Base-by-base conservation (phyloP, 1,139 yeast genomes). In the Sugiyamaella paludigena region DNA sequence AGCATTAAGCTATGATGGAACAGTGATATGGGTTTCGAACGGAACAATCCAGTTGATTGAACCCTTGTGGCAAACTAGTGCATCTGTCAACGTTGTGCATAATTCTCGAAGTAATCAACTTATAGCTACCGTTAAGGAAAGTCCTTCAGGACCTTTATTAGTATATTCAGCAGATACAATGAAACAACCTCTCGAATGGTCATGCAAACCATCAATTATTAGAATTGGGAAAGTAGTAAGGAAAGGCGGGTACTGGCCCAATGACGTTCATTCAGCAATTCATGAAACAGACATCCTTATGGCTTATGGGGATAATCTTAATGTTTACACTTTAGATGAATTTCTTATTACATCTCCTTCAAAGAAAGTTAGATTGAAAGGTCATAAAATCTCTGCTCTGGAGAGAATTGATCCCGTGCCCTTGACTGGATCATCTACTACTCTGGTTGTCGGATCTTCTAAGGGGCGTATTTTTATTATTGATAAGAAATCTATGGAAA, bases 41-140 rank as follows among this genome's bases (percentile, higher is more conserved):
- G 53, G 59, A 2, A 56, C 54, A 34, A 58, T 58, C 13, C 58
- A 58, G 36, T 47, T 56, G 15, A 31, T 60, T 11, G 61, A 55
- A 11, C 61, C 60, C 0, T 38, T 34, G 8, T 59, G 60, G 60
- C 36, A 45, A 26, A 45, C 45, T 13, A 26, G 40, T 12, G 9
- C 41, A n/a, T 34, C 40, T 2, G 47, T 38, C 19, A 38, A 40
- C 4, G 39, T 38, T 16, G 36, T 29, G 27, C 36, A 32, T 28
- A 39, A 43, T 29, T 10, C 11, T 34, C 8, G n/a, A 11, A 11
- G 15, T 13, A 9, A 28, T 5, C 28, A 7, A 9, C 30, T 51
- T 7, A 37, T 48, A 32, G 52, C 51, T 7, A 13, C 44, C 7
- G 44, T 49, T 16, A 48, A 47, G n/a, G 45, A 42, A 7, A 36